A percentile compares a stretch with the other conserved stretches of the same genome.
phyloP scores from a whole-genome alignment of 768 basidiomycete genomes.

The Lactifluus hygrophoroides region DNA sequence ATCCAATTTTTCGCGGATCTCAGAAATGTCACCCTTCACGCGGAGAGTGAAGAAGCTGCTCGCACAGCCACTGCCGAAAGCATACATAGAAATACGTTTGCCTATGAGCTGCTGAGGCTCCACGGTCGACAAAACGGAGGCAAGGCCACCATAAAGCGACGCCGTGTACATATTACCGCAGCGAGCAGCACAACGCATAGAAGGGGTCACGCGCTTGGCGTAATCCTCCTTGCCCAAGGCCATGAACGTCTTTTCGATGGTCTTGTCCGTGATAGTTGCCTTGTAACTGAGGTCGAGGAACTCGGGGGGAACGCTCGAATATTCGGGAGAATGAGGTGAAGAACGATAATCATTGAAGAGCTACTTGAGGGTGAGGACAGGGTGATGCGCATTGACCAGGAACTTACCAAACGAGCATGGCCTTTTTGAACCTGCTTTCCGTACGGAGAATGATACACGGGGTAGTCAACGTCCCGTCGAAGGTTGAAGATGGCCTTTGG shows the following conservation, averaged over 20 bases:
- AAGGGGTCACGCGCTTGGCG: constrained; percentile 65
- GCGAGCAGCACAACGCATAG: constrained; percentile 80
- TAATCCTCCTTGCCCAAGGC: constrained; percentile 67
- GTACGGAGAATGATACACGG: constrained; percentile 95
- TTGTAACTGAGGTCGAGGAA: constrained; percentile 58
- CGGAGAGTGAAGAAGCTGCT: constrained; percentile 84
- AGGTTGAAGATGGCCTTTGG: constrained; percentile 47
- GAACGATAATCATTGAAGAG: constrained; percentile 87
- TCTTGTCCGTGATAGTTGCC: constrained; percentile 86
- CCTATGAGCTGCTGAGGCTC: constrained; percentile 60
- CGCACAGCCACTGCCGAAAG: constrained; percentile 96
- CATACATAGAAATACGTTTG: constrained; percentile 90
- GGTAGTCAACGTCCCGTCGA: constrained; percentile 73
- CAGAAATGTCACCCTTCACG: constrained; percentile 80
- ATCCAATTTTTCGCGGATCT: constrained; percentile 76
- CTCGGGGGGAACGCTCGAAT: constrained; percentile 62
- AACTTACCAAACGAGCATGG: constrained; percentile 68
- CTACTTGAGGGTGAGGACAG: constrained; percentile 8
- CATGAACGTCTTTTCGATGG: constrained; percentile 91
- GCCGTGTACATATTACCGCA: constrained; percentile 99
- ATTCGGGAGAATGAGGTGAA: constrained; percentile 59
- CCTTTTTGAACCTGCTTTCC: constrained; percentile 99
- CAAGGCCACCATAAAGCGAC: constrained; percentile 89
- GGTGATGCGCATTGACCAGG: constrained; percentile 1
- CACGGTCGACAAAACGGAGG: constrained; percentile 70